phyloP scores from a whole-genome alignment of 2,329 filamentous ascomycete species.

The Penicillium italicum region DNA sequence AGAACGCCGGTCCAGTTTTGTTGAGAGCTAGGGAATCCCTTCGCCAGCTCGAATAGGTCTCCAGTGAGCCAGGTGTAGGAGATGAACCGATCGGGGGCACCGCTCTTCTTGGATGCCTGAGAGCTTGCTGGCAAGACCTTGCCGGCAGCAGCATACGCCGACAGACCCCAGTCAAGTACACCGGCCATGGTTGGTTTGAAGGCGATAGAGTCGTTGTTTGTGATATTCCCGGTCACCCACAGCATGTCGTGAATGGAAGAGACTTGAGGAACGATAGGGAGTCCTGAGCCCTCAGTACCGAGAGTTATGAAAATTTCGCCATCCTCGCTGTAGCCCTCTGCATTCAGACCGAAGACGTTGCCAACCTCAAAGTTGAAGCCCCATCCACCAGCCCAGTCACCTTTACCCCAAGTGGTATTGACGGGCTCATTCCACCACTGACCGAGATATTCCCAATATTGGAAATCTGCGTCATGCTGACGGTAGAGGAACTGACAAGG shows the following conservation, averaged over 20 bases:
- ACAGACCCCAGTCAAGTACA: conserved; percentile 20
- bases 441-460: conserved; percentile 21
- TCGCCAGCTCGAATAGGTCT: conserved; percentile 9
- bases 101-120: conserved; percentile 12
- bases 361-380: conserved; percentile 22
- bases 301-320: conserved; percentile 18
- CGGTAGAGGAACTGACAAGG: conserved; percentile 20
- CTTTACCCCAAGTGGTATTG: conserved; percentile 20
- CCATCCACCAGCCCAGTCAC: conserved; percentile 19
- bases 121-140: conserved; percentile 17
- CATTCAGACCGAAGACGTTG: conserved; percentile 15
- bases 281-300: conserved; percentile 15
- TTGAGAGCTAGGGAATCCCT: conserved; percentile 13
- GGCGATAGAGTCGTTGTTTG: conserved; percentile 2
- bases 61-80: conserved; percentile 18
- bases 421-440: conserved; percentile 19
- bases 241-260: conserved; percentile 20
- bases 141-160: conserved; percentile 17
- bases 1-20: conserved; percentile 17
- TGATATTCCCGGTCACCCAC: conserved; percentile 14
- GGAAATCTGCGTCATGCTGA: conserved; percentile 13
- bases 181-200: conserved; percentile 21
- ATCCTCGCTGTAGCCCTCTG: conserved; percentile 14
- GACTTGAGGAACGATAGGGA: conserved; percentile 10
- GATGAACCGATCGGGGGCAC: conserved; percentile 18